Evolutionary conservation across 2,329 filamentous ascomycete genomes (phyloP).

Genomic region (Trichoderma guizhouense): DNA sequence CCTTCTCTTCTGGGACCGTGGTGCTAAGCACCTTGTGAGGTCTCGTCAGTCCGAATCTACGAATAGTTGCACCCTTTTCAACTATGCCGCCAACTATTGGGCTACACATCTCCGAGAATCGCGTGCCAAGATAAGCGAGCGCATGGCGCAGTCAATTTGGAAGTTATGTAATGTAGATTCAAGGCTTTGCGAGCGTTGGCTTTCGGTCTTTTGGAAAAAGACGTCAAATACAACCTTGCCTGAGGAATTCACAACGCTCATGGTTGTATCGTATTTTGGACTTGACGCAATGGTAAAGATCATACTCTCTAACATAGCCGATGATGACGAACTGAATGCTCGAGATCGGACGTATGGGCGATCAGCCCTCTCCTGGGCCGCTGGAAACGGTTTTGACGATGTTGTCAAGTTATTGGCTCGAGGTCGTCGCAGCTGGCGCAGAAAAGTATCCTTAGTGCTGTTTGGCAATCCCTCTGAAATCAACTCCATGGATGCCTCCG

Average conservation of each 20-base stretch:
- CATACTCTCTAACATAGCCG: fast-evolving
- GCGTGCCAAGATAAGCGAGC: not conserved
- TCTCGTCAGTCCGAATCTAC: not conserved
- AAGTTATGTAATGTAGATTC: not conserved
- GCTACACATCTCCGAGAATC: constrained; percentile 15
- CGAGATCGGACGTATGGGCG: not conserved
- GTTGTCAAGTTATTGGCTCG: not conserved
- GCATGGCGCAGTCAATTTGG: not conserved
- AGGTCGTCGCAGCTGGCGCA: not conserved
- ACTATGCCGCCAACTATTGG: constrained; percentile 21
- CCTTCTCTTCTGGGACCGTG: no score
- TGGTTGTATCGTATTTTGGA: constrained; percentile 10
- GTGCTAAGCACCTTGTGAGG: no score
- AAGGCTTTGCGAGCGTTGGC: not conserved
- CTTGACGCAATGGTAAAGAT: not conserved
- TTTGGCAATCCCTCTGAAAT: not conserved
- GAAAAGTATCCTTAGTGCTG: fast-evolving
- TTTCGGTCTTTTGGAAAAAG: not conserved
- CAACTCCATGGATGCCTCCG: not conserved
- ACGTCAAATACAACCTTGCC: not conserved
- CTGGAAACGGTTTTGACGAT: not conserved
- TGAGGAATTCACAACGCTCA: not conserved
- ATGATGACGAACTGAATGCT: not conserved
- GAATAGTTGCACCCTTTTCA: not conserved
- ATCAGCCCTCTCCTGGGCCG: constrained; percentile 12